A percentile compares a stretch with the other conserved stretches of the same genome.
These are phyloP conservation scores for Pseudogymnoascus sp. DNA, from an alignment of 2,329 filamentous ascomycete genomes.

Conservation along the genomic window DNA sequence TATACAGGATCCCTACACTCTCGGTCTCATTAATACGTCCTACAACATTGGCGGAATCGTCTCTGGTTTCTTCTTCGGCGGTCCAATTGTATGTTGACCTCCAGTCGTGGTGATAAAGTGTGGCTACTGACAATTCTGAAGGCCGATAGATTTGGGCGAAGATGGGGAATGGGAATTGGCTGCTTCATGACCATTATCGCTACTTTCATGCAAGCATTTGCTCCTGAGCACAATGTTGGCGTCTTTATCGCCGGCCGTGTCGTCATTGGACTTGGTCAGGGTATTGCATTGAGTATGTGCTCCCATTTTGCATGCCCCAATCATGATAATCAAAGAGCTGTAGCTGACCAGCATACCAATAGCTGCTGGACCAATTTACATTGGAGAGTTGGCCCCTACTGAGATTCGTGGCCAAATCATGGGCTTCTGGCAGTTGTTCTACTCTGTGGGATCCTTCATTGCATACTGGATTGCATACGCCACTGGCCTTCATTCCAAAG, in stretches of 20 bases:
- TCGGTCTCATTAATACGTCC: conserved; percentile 55
- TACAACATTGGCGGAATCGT: conserved; percentile 65
- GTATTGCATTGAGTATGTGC: conserved; percentile 50
- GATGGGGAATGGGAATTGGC: conserved; percentile 55
- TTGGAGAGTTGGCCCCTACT: conserved; percentile 56
- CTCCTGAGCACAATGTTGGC: conserved; percentile 50
- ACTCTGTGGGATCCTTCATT: conserved; percentile 56
- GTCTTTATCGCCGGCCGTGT: conserved; percentile 61
- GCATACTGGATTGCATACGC: conserved; percentile 59
- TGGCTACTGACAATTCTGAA: conserved; percentile 10
- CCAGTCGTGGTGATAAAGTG: background rate
- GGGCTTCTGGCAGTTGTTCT: conserved; percentile 63
- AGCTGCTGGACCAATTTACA: conserved; percentile 62
- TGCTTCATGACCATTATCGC: conserved; percentile 57
- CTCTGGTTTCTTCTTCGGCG: conserved; percentile 60
- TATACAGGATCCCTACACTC: conserved; percentile 30
- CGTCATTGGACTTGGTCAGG: conserved; percentile 61
- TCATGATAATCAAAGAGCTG: conserved; percentile 8
- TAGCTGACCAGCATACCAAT: conserved; percentile 8
- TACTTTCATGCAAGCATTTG: conserved; percentile 60
- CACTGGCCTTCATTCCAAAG: conserved; percentile 44
- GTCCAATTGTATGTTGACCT: conserved; percentile 40
- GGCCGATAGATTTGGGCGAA: conserved; percentile 52
- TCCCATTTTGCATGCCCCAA: background rate
- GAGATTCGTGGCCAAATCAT: conserved; percentile 59